Evolutionary conservation across 495 filamentous ascomycete species (phyloP).

Genomic region (Copromyces sp.): DNA sequence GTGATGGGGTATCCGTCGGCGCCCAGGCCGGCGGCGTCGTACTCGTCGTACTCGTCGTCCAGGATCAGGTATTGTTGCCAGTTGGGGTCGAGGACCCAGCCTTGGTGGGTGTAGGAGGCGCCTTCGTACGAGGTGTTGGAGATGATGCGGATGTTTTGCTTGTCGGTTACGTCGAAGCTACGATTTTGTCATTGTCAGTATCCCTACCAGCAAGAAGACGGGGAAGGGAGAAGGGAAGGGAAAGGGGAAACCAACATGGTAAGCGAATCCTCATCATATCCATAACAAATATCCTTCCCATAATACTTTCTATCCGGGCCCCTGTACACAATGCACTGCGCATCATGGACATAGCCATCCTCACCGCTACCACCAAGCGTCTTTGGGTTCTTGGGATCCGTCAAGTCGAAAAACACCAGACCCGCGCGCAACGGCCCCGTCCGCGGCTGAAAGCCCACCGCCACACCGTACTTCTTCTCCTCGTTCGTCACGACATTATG

Average conservation of each 20-base stretch:
- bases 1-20: conserved; percentile 33
- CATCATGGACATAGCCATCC: conserved; percentile 49
- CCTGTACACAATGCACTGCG: conserved; percentile 44
- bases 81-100: conserved; percentile 38
- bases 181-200: background rate
- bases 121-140: conserved; percentile 44
- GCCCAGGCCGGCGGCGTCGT: conserved; percentile 30
- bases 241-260: conserved; percentile 20
- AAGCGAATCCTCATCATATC: conserved; percentile 38
- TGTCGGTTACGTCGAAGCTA: conserved; percentile 45
- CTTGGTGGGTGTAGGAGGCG: conserved; percentile 43
- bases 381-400: conserved; percentile 36
- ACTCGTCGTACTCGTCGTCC: conserved; percentile 49
- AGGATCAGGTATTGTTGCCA: conserved; percentile 37
- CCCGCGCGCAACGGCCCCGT: conserved; percentile 27
- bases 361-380: conserved; percentile 33
- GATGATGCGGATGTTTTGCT: conserved; percentile 35
- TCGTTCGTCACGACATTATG: conserved; percentile 43
- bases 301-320: conserved; percentile 41
- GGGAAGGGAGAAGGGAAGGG: background rate
- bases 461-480: conserved; percentile 30
- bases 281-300: conserved; percentile 47
- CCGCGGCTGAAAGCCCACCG: conserved; percentile 36
- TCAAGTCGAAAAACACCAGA: conserved; percentile 41
- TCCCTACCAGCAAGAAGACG: background rate